A percentile compares a stretch with the other conserved stretches of the same genome.
Evolutionary conservation across 306 rosid genomes (phyloP).

Genomic region (Geum urbanum): DNA sequence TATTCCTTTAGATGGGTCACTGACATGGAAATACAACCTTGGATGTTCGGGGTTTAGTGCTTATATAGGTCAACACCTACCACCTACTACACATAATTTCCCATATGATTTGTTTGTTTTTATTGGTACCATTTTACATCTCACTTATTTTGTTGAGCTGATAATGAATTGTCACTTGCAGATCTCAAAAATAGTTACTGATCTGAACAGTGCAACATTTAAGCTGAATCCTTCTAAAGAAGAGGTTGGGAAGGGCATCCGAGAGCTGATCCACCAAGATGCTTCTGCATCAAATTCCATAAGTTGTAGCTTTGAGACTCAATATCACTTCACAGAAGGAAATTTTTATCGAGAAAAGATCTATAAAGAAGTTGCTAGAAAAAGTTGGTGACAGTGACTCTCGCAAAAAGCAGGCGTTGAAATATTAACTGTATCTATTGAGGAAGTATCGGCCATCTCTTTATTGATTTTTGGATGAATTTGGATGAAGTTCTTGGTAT

Average conservation of each 20-base stretch:
- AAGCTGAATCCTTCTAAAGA: conserved; percentile 56
- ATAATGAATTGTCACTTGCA: conserved; percentile 40
- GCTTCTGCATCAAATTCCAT: conserved; percentile 41
- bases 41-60: conserved; percentile 6
- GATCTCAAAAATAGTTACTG: conserved; percentile 64
- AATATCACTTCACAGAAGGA: conserved; percentile 50
- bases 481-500: too few species aligned
- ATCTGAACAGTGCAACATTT: conserved; percentile 52
- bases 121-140: conserved; percentile 3
- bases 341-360: conserved; percentile 58
- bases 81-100: conserved; percentile 8
- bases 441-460: conserved; percentile 31
- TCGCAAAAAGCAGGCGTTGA: conserved; percentile 48
- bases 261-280: conserved; percentile 43
- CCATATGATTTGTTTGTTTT: neutral
- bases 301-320: conserved; percentile 55
- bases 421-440: conserved; percentile 48
- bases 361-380: conserved; percentile 47
- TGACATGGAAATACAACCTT: neutral
- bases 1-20: neutral
- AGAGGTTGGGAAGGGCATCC: conserved; percentile 61
- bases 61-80: conserved; percentile 11
- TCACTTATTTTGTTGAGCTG: conserved; percentile 25
- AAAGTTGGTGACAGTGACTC: conserved; percentile 41
- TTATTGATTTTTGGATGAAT: too few species aligned